Percentiles rank a stretch among this genome's conserved stretches.
Conservation (phyloP, 163 green algal species). For the Scenedesmus sp. region DNA sequence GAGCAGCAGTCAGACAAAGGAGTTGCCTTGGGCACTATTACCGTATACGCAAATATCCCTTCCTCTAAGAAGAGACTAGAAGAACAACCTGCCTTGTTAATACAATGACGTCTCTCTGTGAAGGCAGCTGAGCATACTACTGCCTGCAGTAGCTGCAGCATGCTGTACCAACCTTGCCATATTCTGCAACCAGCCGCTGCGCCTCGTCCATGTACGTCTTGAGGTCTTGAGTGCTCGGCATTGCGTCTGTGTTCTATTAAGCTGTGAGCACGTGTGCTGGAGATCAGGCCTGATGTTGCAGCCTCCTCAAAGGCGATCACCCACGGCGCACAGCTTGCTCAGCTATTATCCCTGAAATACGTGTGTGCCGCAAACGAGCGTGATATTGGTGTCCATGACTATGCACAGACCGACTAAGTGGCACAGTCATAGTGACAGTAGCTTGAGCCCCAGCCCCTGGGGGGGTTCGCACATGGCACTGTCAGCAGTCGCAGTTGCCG, state of each 20-base stretch:
- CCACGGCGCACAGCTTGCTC: background rate
- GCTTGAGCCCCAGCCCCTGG: too few species aligned
- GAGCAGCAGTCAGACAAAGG: background rate
- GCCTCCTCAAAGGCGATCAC: background rate
- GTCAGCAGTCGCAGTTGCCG: too few species aligned
- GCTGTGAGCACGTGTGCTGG: background rate
- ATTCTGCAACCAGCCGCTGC: constrained; percentile 46
- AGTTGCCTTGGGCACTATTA: background rate
- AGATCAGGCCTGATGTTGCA: background rate
- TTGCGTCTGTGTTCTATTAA: background rate
- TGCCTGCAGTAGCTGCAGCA: background rate
- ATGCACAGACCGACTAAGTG: background rate
- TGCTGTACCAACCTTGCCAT: constrained; percentile 44
- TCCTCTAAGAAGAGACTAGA: too few species aligned
- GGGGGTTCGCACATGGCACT: too few species aligned
- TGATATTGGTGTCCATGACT: too few species aligned
- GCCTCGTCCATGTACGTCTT: constrained; percentile 34
- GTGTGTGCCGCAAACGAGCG: background rate
- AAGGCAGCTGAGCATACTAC: background rate
- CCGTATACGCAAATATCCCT: background rate
- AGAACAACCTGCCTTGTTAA: too few species aligned
- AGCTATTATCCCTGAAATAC: background rate
- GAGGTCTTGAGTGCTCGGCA: background rate
- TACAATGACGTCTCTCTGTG: background rate
- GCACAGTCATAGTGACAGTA: background rate